These are phyloP conservation scores for Phytophthora megakarya DNA, from an alignment of 352 stramenopile genomes.

Conservation along the genomic window DNA sequence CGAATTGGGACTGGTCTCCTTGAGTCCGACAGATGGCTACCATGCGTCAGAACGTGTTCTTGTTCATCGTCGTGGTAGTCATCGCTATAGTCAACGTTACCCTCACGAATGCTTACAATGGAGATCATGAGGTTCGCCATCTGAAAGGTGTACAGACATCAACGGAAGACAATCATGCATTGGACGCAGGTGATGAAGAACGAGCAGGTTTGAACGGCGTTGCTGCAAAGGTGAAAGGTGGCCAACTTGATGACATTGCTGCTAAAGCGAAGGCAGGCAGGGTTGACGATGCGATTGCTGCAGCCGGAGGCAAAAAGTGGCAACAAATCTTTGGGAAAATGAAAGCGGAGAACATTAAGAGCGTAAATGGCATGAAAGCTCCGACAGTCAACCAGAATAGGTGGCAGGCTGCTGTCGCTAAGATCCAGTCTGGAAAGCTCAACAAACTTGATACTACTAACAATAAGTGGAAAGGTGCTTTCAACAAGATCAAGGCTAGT, in stretches of 20 bases:
- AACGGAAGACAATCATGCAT: neutral
- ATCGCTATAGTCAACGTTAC: neutral
- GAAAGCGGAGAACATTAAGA: neutral
- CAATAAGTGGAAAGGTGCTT: conserved; percentile 3
- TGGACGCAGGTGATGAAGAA: neutral
- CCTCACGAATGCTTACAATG: neutral
- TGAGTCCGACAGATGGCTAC: too few species aligned
- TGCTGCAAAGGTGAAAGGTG: neutral
- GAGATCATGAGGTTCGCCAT: neutral
- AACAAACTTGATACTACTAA: neutral
- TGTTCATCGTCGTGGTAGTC: neutral
- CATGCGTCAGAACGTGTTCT: neutral
- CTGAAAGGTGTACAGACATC: neutral
- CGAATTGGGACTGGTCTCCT: neutral
- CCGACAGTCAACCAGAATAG: neutral
- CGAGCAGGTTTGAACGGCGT: neutral
- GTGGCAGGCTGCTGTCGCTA: conserved; percentile 1
- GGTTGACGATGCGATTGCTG: neutral
- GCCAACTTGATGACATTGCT: neutral
- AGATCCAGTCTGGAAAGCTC: neutral
- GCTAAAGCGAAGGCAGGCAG: neutral
- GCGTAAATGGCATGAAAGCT: neutral
- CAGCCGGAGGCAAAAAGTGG: neutral
- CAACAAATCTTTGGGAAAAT: neutral
- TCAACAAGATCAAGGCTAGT: neutral